phyloP scores from a whole-genome alignment of 495 filamentous ascomycete species.

The Penicillium manginii region DNA sequence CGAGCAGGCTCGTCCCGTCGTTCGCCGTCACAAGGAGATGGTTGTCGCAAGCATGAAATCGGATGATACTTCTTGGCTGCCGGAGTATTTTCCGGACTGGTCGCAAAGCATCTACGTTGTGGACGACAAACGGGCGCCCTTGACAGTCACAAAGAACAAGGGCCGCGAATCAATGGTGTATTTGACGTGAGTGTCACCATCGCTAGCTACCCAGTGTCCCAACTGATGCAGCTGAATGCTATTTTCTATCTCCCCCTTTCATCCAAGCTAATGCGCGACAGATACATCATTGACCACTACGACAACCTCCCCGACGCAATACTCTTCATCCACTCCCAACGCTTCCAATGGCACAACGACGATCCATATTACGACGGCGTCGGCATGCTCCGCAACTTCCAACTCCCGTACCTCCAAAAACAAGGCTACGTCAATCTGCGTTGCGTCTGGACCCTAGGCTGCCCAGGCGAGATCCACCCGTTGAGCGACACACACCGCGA shows the following conservation, averaged over 20 bases:
- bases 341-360: constrained; percentile 68
- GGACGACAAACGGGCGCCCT: constrained; percentile 47
- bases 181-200: constrained; percentile 51
- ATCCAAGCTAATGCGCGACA: constrained; percentile 11
- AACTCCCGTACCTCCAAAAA: constrained; percentile 55
- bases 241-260: background rate
- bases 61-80: constrained; percentile 62
- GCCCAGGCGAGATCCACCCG: constrained; percentile 61
- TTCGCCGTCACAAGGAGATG: constrained; percentile 45
- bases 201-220: background rate
- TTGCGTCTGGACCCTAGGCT: constrained; percentile 65
- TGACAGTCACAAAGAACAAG: constrained; percentile 56
- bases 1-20: constrained; percentile 34
- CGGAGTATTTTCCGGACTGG: constrained; percentile 52
- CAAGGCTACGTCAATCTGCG: constrained; percentile 69
- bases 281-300: constrained; percentile 70
- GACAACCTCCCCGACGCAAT: constrained; percentile 59
- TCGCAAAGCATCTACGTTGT: constrained; percentile 57
- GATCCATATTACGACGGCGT: constrained; percentile 54
- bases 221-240: background rate
- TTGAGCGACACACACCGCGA: constrained; percentile 45
- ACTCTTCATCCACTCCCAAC: constrained; percentile 64
- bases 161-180: constrained; percentile 64
- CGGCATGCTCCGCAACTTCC: constrained; percentile 56
- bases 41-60: constrained; percentile 57